These are phyloP conservation scores for Populus hybrid DNA, from an alignment of 441 rosid species.

Conservation along the genomic window DNA sequence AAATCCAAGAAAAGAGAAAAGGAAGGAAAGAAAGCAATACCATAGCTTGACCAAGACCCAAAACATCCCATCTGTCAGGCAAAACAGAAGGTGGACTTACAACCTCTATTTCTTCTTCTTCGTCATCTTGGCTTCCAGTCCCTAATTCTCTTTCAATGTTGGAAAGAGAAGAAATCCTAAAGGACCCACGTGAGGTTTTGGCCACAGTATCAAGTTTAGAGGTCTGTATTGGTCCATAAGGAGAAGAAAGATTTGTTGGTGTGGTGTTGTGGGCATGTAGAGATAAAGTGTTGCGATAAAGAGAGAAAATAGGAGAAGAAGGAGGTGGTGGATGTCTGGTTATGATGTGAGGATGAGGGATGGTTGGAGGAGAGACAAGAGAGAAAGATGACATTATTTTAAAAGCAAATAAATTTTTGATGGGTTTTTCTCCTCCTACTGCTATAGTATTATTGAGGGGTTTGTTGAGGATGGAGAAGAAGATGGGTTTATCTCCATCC, in stretches of 20 bases:
- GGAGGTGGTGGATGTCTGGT: constrained; percentile 22
- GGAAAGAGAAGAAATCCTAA: constrained; percentile 29
- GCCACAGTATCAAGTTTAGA: constrained; percentile 34
- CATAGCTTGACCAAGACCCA: constrained; percentile 99
- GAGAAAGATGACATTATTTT: constrained; percentile 19
- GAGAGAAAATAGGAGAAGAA: constrained; percentile 43
- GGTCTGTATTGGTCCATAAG: constrained; percentile 16
- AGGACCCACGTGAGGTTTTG: constrained; percentile 23
- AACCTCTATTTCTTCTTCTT: constrained; percentile 28
- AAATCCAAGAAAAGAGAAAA: not conserved
- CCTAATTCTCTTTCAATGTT: constrained; percentile 21
- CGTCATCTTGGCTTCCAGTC: constrained; percentile 28
- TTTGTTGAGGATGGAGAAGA: constrained; percentile 23
- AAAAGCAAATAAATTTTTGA: not conserved
- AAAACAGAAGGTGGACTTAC: constrained; percentile 31
- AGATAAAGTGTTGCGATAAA: constrained; percentile 27
- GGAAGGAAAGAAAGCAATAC: constrained; percentile 25
- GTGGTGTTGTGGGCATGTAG: constrained; percentile 30
- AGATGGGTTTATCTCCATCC: constrained; percentile 25
- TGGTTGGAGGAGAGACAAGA: constrained; percentile 15
- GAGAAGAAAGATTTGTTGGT: constrained; percentile 22
- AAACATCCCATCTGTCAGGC: constrained; percentile 87
- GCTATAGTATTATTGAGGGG: not conserved
- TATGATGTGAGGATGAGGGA: constrained; percentile 24
- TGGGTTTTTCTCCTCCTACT: not conserved